Evolutionary conservation across 306 rosid genomes (phyloP).

Genomic region (Arachis hypogaea): DNA sequence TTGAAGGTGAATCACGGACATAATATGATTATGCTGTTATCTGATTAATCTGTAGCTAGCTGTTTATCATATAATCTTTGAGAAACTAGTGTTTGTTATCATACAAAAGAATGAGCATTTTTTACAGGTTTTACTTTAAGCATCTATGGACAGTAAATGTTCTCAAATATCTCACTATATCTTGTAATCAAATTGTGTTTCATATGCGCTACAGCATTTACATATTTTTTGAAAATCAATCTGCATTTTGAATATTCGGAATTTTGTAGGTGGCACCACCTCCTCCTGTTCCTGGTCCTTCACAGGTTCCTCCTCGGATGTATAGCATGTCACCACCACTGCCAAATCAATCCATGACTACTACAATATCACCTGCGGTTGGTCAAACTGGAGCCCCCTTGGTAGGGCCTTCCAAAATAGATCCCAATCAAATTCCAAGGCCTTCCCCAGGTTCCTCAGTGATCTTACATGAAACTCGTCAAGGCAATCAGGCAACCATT

Average conservation of each 20-base stretch:
- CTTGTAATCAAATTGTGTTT: conserved; percentile 8
- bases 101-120: conserved; percentile 20
- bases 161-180: conserved; percentile 6
- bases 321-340: conserved; percentile 86
- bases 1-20: conserved; percentile 27
- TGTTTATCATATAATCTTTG: conserved; percentile 6
- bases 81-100: conserved; percentile 19
- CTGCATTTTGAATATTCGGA: conserved; percentile 38
- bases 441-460: conserved; percentile 84
- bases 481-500: conserved; percentile 84
- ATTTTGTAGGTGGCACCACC: conserved; percentile 63
- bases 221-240: conserved; percentile 23
- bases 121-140: neutral
- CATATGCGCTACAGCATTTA: conserved; percentile 20
- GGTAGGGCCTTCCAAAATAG: conserved; percentile 87
- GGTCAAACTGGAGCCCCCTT: conserved; percentile 92
- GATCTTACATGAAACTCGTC: conserved; percentile 86
- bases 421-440: conserved; percentile 97
- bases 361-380: conserved; percentile 74
- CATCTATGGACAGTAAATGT: conserved; percentile 9
- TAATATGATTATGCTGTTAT: conserved; percentile 5
- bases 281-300: conserved; percentile 66
- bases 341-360: conserved; percentile 92
- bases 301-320: conserved; percentile 79
- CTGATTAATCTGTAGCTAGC: conserved; percentile 11